Evolutionary conservation across 1,139 yeast species (phyloP).

Genomic region (Magnusiomyces ingens): DNA sequence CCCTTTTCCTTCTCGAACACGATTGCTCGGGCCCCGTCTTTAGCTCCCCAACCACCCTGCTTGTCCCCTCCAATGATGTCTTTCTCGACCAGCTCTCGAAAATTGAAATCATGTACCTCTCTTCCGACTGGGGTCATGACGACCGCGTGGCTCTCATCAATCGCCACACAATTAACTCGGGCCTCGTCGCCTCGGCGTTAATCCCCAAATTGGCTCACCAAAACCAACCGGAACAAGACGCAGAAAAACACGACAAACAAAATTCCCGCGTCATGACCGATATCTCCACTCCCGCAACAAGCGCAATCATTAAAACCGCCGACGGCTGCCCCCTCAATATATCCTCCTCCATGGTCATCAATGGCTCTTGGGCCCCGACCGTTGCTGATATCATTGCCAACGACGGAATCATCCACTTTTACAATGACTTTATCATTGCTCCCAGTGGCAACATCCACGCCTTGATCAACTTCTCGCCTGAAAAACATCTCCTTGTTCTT

Average conservation of each 20-base stretch:
- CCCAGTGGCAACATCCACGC: conserved; percentile 10
- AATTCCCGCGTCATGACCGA: conserved; percentile 22
- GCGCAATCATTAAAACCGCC: conserved; percentile 3
- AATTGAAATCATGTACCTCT: conserved; percentile 45
- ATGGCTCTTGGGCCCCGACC: conserved; percentile 29
- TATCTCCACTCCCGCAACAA: no score
- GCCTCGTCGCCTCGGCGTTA: conserved; percentile 18
- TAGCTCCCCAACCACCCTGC: conserved; percentile 30
- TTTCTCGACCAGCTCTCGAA: conserved; percentile 33
- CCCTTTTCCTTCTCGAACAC: conserved; percentile 23
- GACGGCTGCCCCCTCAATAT: conserved; percentile 26
- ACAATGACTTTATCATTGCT: conserved; percentile 32
- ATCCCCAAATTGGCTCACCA: conserved; percentile 21
- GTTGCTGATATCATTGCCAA: conserved; percentile 43
- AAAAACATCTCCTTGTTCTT: conserved; percentile 66
- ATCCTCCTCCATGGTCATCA: conserved; percentile 19
- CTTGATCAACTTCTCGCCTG: conserved; percentile 49
- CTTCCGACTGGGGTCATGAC: conserved; percentile 32
- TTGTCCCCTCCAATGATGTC: conserved; percentile 43
- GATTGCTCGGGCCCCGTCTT: conserved; percentile 18
- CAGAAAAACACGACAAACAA: no score
- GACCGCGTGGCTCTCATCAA: conserved; percentile 35
- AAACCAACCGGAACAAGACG: conserved; percentile 32
- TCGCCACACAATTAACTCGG: conserved; percentile 31
- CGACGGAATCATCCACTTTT: conserved; percentile 60